These are phyloP conservation scores for Chenopodium berlandieri DNA, from an alignment of 148 eudicot genomes.

Conservation along the genomic window DNA sequence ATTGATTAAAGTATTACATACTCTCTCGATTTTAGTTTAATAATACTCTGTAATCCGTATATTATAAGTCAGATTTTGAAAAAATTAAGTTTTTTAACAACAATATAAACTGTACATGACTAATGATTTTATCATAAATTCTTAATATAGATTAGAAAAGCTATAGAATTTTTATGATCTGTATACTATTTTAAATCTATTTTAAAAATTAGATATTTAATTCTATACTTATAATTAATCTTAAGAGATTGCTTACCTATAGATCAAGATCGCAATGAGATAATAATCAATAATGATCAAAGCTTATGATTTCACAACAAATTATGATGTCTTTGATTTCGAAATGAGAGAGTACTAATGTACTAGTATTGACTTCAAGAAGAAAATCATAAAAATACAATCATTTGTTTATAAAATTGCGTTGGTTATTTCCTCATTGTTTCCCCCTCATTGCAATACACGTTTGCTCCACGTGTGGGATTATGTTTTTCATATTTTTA, in stretches of 20 bases:
- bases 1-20: neutral
- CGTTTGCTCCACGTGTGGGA: conserved; percentile 31
- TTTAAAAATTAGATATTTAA: too few species aligned
- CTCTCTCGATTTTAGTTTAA: neutral
- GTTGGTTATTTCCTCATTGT: conserved; percentile 27
- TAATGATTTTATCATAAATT: too few species aligned
- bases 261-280: too few species aligned
- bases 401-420: neutral
- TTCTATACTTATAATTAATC: too few species aligned
- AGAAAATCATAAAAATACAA: neutral
- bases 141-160: too few species aligned
- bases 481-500: conserved; percentile 1
- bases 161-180: too few species aligned
- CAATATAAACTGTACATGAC: too few species aligned
- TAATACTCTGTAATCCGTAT: neutral
- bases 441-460: conserved; percentile 24
- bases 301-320: neutral
- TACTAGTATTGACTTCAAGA: neutral
- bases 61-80: too few species aligned
- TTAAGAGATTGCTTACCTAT: too few species aligned
- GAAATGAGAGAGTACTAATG: neutral
- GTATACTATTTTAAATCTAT: too few species aligned
- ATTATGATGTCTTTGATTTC: neutral
- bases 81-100: too few species aligned
- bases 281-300: too few species aligned